phyloP scores from a whole-genome alignment of 139 green algal genomes.

The Tetradesmus obliquus region DNA sequence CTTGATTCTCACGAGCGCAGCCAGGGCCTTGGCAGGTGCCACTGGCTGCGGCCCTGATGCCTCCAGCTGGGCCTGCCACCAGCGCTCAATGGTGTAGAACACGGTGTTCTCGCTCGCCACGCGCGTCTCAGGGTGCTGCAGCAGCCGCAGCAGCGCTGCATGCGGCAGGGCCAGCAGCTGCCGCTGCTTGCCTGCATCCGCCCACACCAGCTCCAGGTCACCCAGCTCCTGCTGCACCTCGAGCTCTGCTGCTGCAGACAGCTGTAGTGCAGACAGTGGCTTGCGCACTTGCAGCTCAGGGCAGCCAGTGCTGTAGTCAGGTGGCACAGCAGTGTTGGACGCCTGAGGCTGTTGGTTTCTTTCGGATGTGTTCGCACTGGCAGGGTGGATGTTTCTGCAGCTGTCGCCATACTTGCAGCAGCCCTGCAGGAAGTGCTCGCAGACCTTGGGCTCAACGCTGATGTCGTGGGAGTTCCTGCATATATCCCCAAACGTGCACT shows the following conservation, averaged over 20 bases:
- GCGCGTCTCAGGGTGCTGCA: not conserved
- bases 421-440: no score
- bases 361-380: no score
- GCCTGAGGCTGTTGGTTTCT: no score
- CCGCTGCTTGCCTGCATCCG: not conserved
- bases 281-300: not conserved
- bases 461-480: no score
- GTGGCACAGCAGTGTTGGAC: no score
- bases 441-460: no score
- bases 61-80: not conserved
- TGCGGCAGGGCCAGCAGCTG: not conserved
- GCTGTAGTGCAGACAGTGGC: no score
- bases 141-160: not conserved
- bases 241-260: not conserved
- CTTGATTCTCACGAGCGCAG: no score
- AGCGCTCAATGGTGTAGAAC: not conserved
- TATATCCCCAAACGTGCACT: no score
- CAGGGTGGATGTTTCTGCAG: no score
- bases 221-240: conserved; percentile 11
- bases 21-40: not conserved
- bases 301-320: not conserved
- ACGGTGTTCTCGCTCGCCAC: not conserved
- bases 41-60: not conserved
- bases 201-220: not conserved
- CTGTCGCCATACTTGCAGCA: no score